Evolutionary conservation across 2,329 filamentous ascomycete genomes (phyloP), one percentile per base, ranked within the genome.

Genomic region (Colletotrichum liriopes): DNA sequence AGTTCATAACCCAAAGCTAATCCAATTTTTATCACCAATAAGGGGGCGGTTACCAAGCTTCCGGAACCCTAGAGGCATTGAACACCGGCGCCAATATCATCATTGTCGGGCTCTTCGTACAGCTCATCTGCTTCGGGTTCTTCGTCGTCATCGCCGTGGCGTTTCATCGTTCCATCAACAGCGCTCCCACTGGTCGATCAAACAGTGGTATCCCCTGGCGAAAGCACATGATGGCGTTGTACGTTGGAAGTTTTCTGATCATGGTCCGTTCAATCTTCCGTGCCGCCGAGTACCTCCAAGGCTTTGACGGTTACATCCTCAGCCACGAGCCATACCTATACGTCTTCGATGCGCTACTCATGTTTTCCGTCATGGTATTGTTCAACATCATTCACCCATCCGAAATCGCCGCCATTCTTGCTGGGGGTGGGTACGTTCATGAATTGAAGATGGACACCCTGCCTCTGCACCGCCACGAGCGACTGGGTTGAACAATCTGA

Each of bases 61-160:
- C 61, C 0, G 71, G 71, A 0, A 58, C 23, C n/a, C 58, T 66
- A 0, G 61, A 62, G 1, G 66, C 71, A 14, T 52, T 64, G 6
- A 35, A 76, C 2, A 76, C 75, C 3, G 86, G 86, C 32, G 80
- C 87, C 67, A 82, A 85, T 16, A 79, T 90, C 55, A 85, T 90
- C 6, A 78, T 90, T 9, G 85, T 76, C 3, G 89, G 89, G 1
- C 79, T 91, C 1, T 78, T 86, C 16, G 79, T 90, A 6, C 89
- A 91, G 75, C 83, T 91, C 23, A 54, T 88, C 23, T 85, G 87
- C 71, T 90, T 91, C 65, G 82, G 82, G 1, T 80, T 89, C 65
- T 91, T 91, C 75, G 80, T 89, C 45, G 59, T 85, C 2, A 82
- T 85, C 0, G 83, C 86, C 0, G 75, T 83, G 3, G 74, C 86